Conservation (phyloP, 2,329 filamentous ascomycete genomes). For the Salinomyces thailandicus region DNA sequence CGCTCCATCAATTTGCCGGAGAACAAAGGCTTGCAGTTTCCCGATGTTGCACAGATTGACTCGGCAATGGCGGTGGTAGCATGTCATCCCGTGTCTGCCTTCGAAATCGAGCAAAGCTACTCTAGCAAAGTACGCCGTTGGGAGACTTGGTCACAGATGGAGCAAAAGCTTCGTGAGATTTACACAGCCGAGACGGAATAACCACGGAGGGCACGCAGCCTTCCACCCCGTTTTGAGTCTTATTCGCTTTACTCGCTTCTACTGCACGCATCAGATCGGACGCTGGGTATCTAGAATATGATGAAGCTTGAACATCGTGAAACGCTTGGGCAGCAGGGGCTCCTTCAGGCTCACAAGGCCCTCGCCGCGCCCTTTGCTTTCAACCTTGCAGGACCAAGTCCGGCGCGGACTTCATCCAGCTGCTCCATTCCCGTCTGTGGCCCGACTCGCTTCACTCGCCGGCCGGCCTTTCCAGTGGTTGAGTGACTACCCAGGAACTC, state of each 20-base stretch:
- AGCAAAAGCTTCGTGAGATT: slow-evolving; percentile 3
- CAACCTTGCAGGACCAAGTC: slow-evolving; percentile 65
- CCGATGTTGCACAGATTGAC: slow-evolving; percentile 12
- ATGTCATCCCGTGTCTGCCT: slow-evolving; percentile 12
- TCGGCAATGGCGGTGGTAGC: slow-evolving; percentile 17
- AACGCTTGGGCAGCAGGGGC: not conserved
- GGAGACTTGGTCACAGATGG: slow-evolving; percentile 7
- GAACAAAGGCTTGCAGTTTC: not conserved
- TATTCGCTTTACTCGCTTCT: too few species aligned
- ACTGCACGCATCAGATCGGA: not conserved
- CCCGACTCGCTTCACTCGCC: slow-evolving; percentile 23
- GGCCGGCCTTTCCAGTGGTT: slow-evolving; percentile 50
- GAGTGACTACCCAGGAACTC: slow-evolving; percentile 74
- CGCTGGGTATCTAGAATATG: not conserved
- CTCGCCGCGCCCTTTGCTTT: slow-evolving; percentile 3
- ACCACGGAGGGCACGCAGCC: too few species aligned
- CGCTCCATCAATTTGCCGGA: not conserved
- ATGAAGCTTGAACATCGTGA: too few species aligned
- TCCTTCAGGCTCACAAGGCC: slow-evolving; percentile 8
- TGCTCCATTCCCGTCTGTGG: slow-evolving; percentile 61
- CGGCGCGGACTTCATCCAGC: slow-evolving; percentile 77
- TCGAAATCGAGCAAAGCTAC: slow-evolving; percentile 8
- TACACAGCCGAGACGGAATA: too few species aligned
- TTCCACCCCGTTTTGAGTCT: too few species aligned
- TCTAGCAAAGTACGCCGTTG: slow-evolving; percentile 4